Conservation (phyloP, 2,329 filamentous ascomycete genomes). For the Plenodomus biglobosus region DNA sequence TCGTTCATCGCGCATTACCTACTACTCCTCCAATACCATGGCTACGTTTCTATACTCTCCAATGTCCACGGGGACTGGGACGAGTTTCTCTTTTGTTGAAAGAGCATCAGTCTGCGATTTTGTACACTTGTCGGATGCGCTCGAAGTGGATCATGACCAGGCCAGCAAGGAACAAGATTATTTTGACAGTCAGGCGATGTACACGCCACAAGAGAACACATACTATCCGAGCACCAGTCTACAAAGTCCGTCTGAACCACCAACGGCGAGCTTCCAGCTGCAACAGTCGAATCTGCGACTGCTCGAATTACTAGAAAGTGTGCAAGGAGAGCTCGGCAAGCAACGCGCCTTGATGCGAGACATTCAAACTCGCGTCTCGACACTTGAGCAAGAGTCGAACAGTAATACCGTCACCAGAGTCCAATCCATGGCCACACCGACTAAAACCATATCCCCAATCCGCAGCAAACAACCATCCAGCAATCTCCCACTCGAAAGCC, state of each 20-base stretch:
- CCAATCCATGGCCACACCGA: constrained; percentile 1
- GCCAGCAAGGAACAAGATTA: not conserved
- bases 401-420: not conserved
- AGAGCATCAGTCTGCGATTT: not conserved
- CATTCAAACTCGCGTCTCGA: constrained; percentile 31
- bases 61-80: not conserved
- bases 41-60: not conserved
- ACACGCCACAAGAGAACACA: not conserved
- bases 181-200: not conserved
- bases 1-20: not conserved
- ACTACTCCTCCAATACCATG: not conserved
- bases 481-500: constrained; percentile 15
- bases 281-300: constrained; percentile 29
- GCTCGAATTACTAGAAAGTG: constrained; percentile 32
- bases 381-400: constrained; percentile 21
- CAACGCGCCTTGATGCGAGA: constrained; percentile 32
- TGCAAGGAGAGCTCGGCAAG: constrained; percentile 29
- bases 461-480: constrained; percentile 4
- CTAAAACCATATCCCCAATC: not conserved
- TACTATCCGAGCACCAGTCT: not conserved
- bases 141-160: not conserved
- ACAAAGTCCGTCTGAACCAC: constrained; percentile 13
- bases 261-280: constrained; percentile 30
- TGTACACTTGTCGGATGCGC: not conserved
- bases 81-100: not conserved